Evolutionary conservation across 805 yeast species (phyloP).

Genomic region (Naumovozyma castellii): DNA sequence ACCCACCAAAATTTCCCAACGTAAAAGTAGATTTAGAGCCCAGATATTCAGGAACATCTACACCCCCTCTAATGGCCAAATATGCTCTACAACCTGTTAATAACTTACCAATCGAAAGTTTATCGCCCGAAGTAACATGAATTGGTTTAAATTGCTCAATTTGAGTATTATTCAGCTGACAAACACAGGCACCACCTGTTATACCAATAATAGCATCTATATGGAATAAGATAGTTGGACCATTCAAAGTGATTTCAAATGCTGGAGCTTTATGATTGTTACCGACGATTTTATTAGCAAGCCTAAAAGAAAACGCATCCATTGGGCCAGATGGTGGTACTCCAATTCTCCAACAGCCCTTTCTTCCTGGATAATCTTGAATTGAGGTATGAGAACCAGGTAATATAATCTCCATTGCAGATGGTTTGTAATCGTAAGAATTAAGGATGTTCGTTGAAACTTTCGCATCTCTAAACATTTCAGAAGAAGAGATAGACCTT

Average conservation of each 20-base stretch:
- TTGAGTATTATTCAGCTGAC: conserved; percentile 51
- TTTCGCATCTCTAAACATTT: conserved; percentile 73
- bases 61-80: conserved; percentile 83
- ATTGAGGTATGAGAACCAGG: conserved; percentile 97
- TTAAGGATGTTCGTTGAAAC: conserved; percentile 86
- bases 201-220: conserved; percentile 67
- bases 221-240: conserved; percentile 82
- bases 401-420: conserved; percentile 71
- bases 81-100: conserved; percentile 80
- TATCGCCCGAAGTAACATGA: conserved; percentile 62
- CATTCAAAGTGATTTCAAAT: conserved; percentile 76
- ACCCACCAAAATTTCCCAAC: conserved; percentile 85
- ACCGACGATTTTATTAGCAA: conserved; percentile 87
- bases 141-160: conserved; percentile 68
- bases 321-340: conserved; percentile 99
- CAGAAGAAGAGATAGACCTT: conserved; percentile 72
- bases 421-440: conserved; percentile 65
- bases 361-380: conserved; percentile 91
- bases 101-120: conserved; percentile 71
- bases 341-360: conserved; percentile 58
- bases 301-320: conserved; percentile 85
- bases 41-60: conserved; percentile 86
- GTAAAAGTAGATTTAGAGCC: conserved; percentile 98
- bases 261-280: conserved; percentile 78
- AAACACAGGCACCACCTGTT: conserved; percentile 75